Evolutionary conservation across 306 rosid genomes (phyloP).

Genomic region (Castanea sativa): DNA sequence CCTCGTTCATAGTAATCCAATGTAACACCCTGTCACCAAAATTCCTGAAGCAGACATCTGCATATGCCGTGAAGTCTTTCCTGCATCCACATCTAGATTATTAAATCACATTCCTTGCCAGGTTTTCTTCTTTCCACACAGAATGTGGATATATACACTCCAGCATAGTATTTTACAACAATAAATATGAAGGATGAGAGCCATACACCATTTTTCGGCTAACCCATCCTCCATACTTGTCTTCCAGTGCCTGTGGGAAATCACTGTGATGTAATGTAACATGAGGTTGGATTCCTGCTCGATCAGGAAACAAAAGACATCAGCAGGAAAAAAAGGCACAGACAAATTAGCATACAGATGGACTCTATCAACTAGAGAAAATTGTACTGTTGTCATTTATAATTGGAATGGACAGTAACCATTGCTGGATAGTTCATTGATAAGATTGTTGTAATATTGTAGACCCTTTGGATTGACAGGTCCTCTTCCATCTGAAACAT

Average conservation of each 20-base stretch:
- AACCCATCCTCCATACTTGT: conserved; percentile 79
- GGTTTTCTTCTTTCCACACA: neutral
- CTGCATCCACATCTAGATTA: conserved; percentile 21
- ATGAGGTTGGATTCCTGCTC: conserved; percentile 78
- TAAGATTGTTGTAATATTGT: conserved; percentile 63
- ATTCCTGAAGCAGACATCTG: conserved; percentile 47
- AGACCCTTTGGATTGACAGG: conserved; percentile 62
- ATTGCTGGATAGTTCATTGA: conserved; percentile 48
- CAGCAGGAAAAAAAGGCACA: neutral
- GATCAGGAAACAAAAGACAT: neutral
- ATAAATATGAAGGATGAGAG: neutral
- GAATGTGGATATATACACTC: neutral
- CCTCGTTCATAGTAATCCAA: conserved; percentile 53
- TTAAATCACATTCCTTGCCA: neutral
- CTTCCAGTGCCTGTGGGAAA: conserved; percentile 70
- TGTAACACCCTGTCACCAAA: conserved; percentile 54
- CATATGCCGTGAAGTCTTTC: conserved; percentile 43
- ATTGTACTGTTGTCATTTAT: neutral
- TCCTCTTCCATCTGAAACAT: conserved; percentile 64
- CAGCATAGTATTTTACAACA: neutral
- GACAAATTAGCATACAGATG: neutral
- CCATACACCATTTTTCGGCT: conserved; percentile 53
- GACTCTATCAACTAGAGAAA: neutral
- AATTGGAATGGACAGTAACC: conserved; percentile 30
- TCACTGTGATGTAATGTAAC: conserved; percentile 57